A percentile compares a stretch with the other conserved stretches of the same genome.
Evolutionary conservation across 345 rosid genomes (phyloP).

Genomic region (Arabidopsis suecica): DNA sequence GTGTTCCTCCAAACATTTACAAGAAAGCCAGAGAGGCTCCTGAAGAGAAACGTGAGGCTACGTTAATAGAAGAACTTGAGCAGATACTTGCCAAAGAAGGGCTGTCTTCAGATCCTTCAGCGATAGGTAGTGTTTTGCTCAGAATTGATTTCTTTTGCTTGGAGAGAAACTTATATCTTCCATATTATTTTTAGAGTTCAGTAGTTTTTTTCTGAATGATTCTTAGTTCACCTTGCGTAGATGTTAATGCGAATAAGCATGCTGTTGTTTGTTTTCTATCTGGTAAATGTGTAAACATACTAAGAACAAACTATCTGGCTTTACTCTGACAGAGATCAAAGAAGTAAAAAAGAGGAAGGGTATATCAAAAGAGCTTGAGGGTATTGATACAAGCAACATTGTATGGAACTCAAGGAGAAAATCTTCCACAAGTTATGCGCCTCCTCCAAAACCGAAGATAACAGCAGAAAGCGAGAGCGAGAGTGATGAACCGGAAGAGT

Average conservation of each 20-base stretch:
- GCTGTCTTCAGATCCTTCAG: constrained; percentile 78
- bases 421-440: constrained; percentile 60
- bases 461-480: constrained; percentile 55
- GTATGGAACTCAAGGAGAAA: constrained; percentile 85
- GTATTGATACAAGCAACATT: constrained; percentile 83
- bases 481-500: constrained; percentile 48
- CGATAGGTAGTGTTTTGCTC: constrained; percentile 59
- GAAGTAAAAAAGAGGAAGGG: constrained; percentile 73
- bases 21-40: constrained; percentile 85
- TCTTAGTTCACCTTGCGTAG: neutral
- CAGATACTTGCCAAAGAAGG: constrained; percentile 90
- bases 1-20: constrained; percentile 81
- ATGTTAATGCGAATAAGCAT: neutral
- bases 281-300: neutral
- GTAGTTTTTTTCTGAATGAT: neutral
- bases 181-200: neutral
- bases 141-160: neutral
- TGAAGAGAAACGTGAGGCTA: constrained; percentile 81
- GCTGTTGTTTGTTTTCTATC: constrained; percentile 4
- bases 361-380: constrained; percentile 85
- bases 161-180: neutral
- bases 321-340: constrained; percentile 71
- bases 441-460: constrained; percentile 77
- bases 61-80: constrained; percentile 78
- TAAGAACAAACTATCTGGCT: constrained; percentile 15